Evolutionary conservation across 108 stramenopile species (phyloP), one percentile per base, ranked within the genome.

Genomic region (Epipyxis sp.): DNA sequence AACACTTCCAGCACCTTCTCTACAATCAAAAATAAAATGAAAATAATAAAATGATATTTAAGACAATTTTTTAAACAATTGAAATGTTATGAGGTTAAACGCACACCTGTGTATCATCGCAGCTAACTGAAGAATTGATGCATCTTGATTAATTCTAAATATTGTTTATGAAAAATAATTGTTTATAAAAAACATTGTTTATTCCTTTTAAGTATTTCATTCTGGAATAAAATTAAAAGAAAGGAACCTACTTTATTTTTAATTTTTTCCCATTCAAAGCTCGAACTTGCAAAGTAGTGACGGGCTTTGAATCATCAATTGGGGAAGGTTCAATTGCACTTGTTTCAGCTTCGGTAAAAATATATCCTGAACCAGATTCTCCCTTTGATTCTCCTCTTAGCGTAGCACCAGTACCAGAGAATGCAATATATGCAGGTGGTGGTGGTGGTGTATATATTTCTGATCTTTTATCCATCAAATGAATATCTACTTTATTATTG

Each of bases 381-480:
- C 71, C 71, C n/a, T n/a, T n/a, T n/a, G n/a, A n/a, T n/a, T n/a
- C n/a, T n/a, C n/a, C n/a, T n/a, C n/a, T n/a, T 32, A 74, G 34
- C 16, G 32, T 74, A 34, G 25, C 42, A 43, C 46, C 71, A 6
- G 44, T 6, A 42, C 71, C 71, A 6, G 13, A 6, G 34, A 54
- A 74, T 37, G 71, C 71, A 34, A 74, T 42, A 32, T 35, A 74
- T 16, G 65, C 29, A 16, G 65, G 65, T 20, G 65, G 65, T 37
- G 83, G 46, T 20, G 84, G 84, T 44, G 84, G 39, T 6, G 46
- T 61, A 42, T 83, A 85, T 34, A 80, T 80, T 57, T 85, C 84
- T 30, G 40, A 42, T 20, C 82, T 79, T 80, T 83, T 85, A 77
- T 85, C 84, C 59, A 44, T 59, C 42, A 85, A 79, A 20, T 35